A percentile compares a stretch with the other conserved stretches of the same genome.
phyloP scores from a whole-genome alignment of 805 yeast species.

The Vanderwaltozyma yarrowii region DNA sequence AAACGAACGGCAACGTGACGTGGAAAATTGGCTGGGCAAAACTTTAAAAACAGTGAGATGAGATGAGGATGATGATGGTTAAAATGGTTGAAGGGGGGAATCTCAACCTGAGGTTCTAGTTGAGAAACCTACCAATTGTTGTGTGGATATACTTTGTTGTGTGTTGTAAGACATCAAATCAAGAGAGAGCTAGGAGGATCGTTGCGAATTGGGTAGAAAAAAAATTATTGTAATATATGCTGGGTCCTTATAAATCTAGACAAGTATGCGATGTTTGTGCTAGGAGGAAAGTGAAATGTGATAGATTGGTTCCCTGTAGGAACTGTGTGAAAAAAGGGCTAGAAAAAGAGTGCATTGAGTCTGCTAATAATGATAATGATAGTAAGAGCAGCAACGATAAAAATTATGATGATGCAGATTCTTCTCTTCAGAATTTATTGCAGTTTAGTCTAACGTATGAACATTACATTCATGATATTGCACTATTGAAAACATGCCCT shows the following conservation, averaged over 20 bases:
- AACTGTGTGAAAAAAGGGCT: conserved; percentile 23
- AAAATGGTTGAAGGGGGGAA: too few relatives aligned
- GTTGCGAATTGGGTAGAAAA: too few relatives aligned
- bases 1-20: too few relatives aligned
- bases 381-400: neutral
- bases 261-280: conserved; percentile 22
- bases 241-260: conserved; percentile 7
- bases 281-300: conserved; percentile 27
- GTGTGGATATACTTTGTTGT: too few relatives aligned
- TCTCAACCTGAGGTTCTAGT: too few relatives aligned
- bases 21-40: too few relatives aligned
- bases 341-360: conserved; percentile 17
- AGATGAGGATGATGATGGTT: too few relatives aligned
- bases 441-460: conserved; percentile 23
- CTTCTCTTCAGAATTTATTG: conserved; percentile 4
- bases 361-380: neutral
- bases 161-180: too few relatives aligned
- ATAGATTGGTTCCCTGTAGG: conserved; percentile 25
- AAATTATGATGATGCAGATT: neutral
- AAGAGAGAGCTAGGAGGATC: too few relatives aligned
- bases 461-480: conserved; percentile 19
- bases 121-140: too few relatives aligned
- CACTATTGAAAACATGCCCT: conserved; percentile 13
- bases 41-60: too few relatives aligned
- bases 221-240: too few relatives aligned